Evolutionary conservation across 768 basidiomycete species (phyloP), one percentile per base, ranked within the genome.

Genomic region (Lentinula detonsa): DNA sequence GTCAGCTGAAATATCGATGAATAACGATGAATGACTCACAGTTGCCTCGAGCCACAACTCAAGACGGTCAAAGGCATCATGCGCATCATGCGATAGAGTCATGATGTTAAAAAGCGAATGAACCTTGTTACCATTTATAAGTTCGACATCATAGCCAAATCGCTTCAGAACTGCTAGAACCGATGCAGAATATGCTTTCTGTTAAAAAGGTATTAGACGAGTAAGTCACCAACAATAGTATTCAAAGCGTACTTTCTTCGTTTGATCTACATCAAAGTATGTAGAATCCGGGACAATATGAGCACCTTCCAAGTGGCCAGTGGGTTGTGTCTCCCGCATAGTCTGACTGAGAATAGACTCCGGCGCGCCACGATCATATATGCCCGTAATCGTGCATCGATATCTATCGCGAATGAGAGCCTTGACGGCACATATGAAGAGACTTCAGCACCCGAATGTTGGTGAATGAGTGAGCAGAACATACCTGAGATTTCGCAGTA

Each of bases 61-160:
- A 42, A 73, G 63, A n/a, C 46, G n/a, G 62, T 70, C 70, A 58
- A 76, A 77, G 10, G 4, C 33, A 0, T 31, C 5, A 61, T 72
- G 70, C 5, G 68, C 48, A 33, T 45, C 45, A 18, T 16, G 6
- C 28, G 35, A 55, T 64, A 75, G 18, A 18, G 72, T 76, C 65
- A 76, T 68, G 11, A 72, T 66, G 50, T 75, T 74, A 40, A 68
- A 66, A 16, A 76, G 65, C 31, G 66, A 65, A 59, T 73, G 72
- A 4, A 74, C 59, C 33, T 70, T 67, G 28, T 46, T 18, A 46
- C 74, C 74, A 46, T 71, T 66, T 13, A 76, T 49, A 10, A 69
- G 66, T 1, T 67, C 64, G 7, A 57, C n/a, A 48, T 56, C 48
- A 52, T 69, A 66, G 2, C 72, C 71, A 62, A 74, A 73, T 18